Base-by-base conservation (phyloP, 768 basidiomycete genomes). In the Lyophyllum atratum region DNA sequence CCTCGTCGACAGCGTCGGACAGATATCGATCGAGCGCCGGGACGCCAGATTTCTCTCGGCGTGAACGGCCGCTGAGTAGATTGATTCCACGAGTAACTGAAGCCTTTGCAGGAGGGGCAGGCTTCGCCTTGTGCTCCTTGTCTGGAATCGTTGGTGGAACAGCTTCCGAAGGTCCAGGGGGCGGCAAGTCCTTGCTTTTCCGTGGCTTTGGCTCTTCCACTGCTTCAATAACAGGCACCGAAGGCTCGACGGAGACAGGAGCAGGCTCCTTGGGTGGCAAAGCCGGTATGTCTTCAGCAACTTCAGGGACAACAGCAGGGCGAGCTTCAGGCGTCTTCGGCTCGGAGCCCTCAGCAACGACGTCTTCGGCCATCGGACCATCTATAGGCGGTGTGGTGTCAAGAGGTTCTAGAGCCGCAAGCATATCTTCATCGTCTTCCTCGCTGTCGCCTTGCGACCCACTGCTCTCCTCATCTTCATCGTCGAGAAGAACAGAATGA, bases 1-100 rank as follows among this genome's bases (percentile, higher is more conserved):
- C 85, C 59, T 78, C 78, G 46, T 80, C 81, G 56, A 72, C 73
- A 37, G 71, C 79, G 66, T 85, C 86, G 14, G 82, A 80, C 26
- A 91, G 72, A 66, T 86, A 85, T 45, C 85, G 82, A 70, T 94
- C 91, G 70, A 95, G 73, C 1, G 91, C 92, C 15, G 85, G 80
- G 42, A 94, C 83, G 55, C 91, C 92, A 28, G 92, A 93, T 67
- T 91, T 91, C 71, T 93, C 92, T 56, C 87, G 82, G 17, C 89
- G 84, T 44, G 64, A 63, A n/a, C 75, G 77, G 29, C 64, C 62
- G 29, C 59, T 54, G 43, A 71, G 70, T 31, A 59, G 64, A 49
- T 63, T 67, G 50, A 65, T 53, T 19, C 63, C 57, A 55, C 66
- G 60, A 24, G 59, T 37, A 39, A 52, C 44, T 50, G 60, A 56